Base-by-base conservation (phyloP, 2,329 filamentous ascomycete genomes). In the Fusarium bactridioides region DNA sequence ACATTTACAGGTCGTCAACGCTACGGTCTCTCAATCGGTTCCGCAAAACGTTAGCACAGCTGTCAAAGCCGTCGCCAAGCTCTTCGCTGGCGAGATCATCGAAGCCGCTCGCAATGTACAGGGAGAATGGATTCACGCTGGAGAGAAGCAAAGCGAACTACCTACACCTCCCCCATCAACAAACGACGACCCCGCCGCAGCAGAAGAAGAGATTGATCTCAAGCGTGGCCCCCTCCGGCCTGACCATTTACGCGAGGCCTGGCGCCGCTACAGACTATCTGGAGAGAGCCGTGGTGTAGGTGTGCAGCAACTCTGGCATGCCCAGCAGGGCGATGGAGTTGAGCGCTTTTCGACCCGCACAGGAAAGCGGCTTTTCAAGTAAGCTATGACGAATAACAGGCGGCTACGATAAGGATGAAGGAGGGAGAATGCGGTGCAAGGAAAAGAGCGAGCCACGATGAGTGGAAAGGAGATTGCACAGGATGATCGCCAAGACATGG, bases 1-100 rank as follows among this genome's bases (percentile, higher is more conserved):
- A 77, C 55, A 33, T 40, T 33, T 21, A 45, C 67, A 91, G 87
- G 88, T 95, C 68, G 91, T 94, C 78, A 95, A 95, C 77, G 92
- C 93, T 65, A 94, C 93, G 4, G 91, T 94, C 13, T 94, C 92
- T 1, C 93, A 95, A 79, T 94, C 92, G 4, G 93, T 94, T 0
- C 92, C 92, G 0, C 86, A 88, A 25, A 92, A 89, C 74, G 91
- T 94, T 55, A 91, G 93, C 69, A 90, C 92, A 27, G 91, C 92
- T n/a, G 91, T 95, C 77, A 91, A 90, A 54, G 90, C 91, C 0
- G 92, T 93, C 25, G 90, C 91, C 53, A 95, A 95, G 81, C 86
- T 93, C 68, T 94, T 93, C 79, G 88, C 93, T 8, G 93, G 92
- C 58, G 91, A 94, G 70, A 86, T 95, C 53, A 91, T 95, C 70